Conservation (phyloP, 495 filamentous ascomycete species). For the Penicillium macrosclerotiorum region DNA sequence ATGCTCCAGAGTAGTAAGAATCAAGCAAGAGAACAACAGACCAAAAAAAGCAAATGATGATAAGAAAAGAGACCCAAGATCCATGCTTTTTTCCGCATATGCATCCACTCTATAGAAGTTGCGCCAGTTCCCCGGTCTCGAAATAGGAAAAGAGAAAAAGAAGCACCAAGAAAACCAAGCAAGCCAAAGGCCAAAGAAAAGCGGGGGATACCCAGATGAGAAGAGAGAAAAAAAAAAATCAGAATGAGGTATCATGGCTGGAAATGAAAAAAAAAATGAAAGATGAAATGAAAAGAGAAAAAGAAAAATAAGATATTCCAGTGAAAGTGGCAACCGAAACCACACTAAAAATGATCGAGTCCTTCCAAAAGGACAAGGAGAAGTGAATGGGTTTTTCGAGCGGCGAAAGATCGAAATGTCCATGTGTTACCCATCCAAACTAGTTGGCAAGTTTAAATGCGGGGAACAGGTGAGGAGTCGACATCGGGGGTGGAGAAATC, state of each 20-base stretch:
- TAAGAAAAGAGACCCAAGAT: conserved; percentile 11
- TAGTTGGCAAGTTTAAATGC: neutral
- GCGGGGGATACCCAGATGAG: too few relatives aligned
- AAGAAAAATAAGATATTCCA: conserved; percentile 5
- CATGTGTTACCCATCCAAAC: too few relatives aligned
- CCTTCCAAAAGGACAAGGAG: conserved; percentile 17
- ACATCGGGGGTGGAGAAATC: conserved; percentile 12
- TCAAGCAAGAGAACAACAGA: conserved; percentile 9
- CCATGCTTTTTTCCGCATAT: conserved; percentile 19
- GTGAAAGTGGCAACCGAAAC: neutral
- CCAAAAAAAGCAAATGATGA: conserved; percentile 5
- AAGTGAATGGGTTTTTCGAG: neutral
- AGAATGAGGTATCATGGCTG: conserved; percentile 20
- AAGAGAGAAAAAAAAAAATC: conserved; percentile 13
- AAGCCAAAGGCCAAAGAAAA: too few relatives aligned
- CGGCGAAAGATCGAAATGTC: neutral
- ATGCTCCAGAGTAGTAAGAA: conserved; percentile 29
- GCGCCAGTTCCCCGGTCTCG: conserved; percentile 20
- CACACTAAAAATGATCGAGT: conserved; percentile 9
- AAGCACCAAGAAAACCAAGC: conserved; percentile 6
- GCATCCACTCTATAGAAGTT: conserved; percentile 25
- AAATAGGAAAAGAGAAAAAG: conserved; percentile 14
- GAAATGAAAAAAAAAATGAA: conserved; percentile 14
- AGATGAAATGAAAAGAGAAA: conserved; percentile 14
- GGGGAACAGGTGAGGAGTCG: conserved; percentile 2